Percentiles rank a stretch among this genome's conserved stretches.
Conservation (phyloP, 2,329 filamentous ascomycete genomes). For the Penicillium olsonii region DNA sequence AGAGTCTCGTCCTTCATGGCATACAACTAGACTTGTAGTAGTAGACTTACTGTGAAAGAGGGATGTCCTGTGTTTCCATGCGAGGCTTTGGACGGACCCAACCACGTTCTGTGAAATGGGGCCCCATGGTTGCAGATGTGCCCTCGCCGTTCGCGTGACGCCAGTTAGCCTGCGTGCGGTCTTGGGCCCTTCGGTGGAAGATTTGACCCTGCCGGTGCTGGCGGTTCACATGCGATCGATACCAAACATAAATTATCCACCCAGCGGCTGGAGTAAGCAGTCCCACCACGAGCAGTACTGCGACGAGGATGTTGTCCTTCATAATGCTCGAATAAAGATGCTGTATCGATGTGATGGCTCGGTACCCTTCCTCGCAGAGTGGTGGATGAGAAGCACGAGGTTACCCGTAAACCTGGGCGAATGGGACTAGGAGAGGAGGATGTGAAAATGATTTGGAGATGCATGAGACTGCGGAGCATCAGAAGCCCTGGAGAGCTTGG, state of each 20-base stretch:
- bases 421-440: no score
- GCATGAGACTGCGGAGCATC: no score
- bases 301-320: constrained; percentile 18
- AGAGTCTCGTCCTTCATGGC: neutral
- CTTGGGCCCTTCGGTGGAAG: neutral
- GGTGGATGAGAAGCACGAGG: neutral
- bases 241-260: constrained; percentile 11
- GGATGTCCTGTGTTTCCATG: neutral
- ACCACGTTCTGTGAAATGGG: neutral
- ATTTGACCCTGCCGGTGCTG: constrained; percentile 2
- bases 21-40: neutral
- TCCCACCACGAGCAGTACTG: constrained; percentile 9
- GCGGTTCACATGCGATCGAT: constrained; percentile 1
- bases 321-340: constrained; percentile 7
- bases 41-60: constrained; percentile 2
- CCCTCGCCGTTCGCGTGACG: neutral
- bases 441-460: no score
- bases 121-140: neutral
- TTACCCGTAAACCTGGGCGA: no score
- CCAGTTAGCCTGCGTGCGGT: constrained; percentile 7
- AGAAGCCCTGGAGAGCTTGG: no score
- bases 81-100: constrained; percentile 7
- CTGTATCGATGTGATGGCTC: no score
- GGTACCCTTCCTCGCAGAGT: no score
- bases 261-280: constrained; percentile 1